Base-by-base conservation (phyloP, 2,329 filamentous ascomycete genomes). In the Trichoderma sp. region DNA sequence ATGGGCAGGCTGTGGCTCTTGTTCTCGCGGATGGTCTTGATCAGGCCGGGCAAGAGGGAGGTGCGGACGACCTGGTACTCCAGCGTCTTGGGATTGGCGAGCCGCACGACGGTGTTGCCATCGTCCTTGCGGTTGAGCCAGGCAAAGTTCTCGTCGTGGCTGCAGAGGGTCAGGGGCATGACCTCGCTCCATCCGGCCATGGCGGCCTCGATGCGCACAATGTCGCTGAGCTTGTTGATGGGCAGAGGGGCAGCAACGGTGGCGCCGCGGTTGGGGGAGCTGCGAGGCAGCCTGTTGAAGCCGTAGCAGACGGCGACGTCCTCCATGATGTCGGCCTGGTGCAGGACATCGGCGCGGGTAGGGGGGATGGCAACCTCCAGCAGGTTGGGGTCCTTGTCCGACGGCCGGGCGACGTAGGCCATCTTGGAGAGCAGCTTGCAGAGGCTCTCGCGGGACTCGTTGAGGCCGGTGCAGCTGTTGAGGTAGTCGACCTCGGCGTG, bases 251-350 rank as follows among this genome's bases (percentile, higher is more conserved):
- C 91, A 58, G 93, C 96, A 71, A 97, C 89, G 6, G 93, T 96
- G 68, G 91, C 92, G 29, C 92, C 91, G 77, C 94, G 94, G 80
- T 90, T 94, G 10, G 94, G 94, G 76, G 95, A 93, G 60, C 91
- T 89, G 64, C 94, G 91, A 1, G 95, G 94, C 21, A 99, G 90
- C 72, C 92, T 93, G 86, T 99, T 99, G 87, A 97, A 99, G 73
- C 96, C 96, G 80, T 98, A 97, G 65, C 93, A 94, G 73, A 99
- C 96, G 52, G 94, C 96, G 24, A 96, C 90, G 78, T 99, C 96
- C 83, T 99, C 96, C 95, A 99, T 99, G 74, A 99, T 92, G 79
- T 99, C 96, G 75, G 94, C 96, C 78, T 97, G 92, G 81, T 99
- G 96, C 37, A 99, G 89, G 53, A 99, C 91, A 79, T 99, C 96